A percentile compares a stretch with the other conserved stretches of the same genome.
Evolutionary conservation across 2,329 filamentous ascomycete genomes (phyloP).

Genomic region (Exophiala phaeomuriformis): DNA sequence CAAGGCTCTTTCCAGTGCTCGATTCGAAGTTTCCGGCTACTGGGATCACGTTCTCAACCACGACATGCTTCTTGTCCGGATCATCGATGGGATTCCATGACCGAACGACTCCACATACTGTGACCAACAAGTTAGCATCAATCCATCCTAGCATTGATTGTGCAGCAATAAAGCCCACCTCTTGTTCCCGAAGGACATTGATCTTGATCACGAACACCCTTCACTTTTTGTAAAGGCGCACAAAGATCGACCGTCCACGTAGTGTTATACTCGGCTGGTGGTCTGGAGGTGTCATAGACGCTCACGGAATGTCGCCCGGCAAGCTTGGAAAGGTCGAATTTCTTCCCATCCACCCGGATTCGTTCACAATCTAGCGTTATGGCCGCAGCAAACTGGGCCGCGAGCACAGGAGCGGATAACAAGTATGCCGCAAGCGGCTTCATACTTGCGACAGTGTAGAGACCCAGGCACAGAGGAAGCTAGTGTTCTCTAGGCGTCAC

Average conservation of each 20-base stretch:
- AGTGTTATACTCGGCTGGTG: slow-evolving; percentile 52
- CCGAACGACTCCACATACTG: slow-evolving; percentile 24
- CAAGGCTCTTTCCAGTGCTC: slow-evolving; percentile 49
- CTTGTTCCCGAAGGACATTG: slow-evolving; percentile 63
- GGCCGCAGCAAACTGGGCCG: slow-evolving; percentile 11
- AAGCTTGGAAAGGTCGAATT: slow-evolving; percentile 36
- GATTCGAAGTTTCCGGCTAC: slow-evolving; percentile 30
- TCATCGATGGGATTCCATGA: slow-evolving; percentile 26
- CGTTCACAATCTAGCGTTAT: slow-evolving; percentile 34
- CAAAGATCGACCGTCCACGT: slow-evolving; percentile 80
- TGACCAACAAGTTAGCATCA: slow-evolving; percentile 8
- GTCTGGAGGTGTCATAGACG: slow-evolving; percentile 20
- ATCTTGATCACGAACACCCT: slow-evolving; percentile 48
- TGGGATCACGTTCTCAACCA: slow-evolving; percentile 29
- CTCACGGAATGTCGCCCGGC: slow-evolving; percentile 33
- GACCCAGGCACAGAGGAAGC: neutral
- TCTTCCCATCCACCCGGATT: slow-evolving; percentile 33
- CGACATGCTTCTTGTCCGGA: slow-evolving; percentile 26
- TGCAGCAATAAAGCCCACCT: slow-evolving; percentile 42
- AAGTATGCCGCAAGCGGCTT: slow-evolving; percentile 9
- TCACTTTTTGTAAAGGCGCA: slow-evolving; percentile 55
- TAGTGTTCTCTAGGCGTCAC: neutral
- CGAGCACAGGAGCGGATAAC: slow-evolving; percentile 9
- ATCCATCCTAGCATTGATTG: too few relatives aligned
- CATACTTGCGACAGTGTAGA: slow-evolving; percentile 9